Conservation (phyloP, 306 rosid genomes). For the Cicer cuneatum region DNA sequence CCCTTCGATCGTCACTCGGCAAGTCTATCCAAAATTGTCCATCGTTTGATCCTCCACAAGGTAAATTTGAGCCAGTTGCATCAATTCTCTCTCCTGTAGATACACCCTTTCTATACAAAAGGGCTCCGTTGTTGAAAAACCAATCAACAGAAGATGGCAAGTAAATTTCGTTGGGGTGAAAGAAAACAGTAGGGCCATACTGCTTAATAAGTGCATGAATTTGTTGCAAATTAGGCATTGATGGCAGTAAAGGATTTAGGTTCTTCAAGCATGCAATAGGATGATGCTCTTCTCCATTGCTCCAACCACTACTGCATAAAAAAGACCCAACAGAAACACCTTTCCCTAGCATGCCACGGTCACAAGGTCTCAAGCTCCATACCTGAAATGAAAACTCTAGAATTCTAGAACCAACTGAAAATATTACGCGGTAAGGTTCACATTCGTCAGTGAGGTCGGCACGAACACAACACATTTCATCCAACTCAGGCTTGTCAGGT, state of each 20-base stretch:
- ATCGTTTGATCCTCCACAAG: slow-evolving; percentile 69
- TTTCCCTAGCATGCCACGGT: slow-evolving; percentile 69
- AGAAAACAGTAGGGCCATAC: slow-evolving; percentile 88
- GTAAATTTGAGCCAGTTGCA: slow-evolving; percentile 71
- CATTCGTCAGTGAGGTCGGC: slow-evolving; percentile 72
- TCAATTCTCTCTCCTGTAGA: slow-evolving; percentile 62
- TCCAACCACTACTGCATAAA: slow-evolving; percentile 56
- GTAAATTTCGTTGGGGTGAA: slow-evolving; percentile 82
- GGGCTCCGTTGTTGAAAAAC: slow-evolving; percentile 77
- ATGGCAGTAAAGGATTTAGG: slow-evolving; percentile 49
- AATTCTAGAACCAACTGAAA: slow-evolving; percentile 44
- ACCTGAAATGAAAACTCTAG: slow-evolving; percentile 58
- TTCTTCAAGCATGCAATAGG: slow-evolving; percentile 82
- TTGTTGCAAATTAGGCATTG: slow-evolving; percentile 87
- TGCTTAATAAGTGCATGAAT: slow-evolving; percentile 76
- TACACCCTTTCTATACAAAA: slow-evolving; percentile 53
- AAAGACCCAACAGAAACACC: slow-evolving; percentile 85
- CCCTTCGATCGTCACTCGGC: slow-evolving; percentile 57
- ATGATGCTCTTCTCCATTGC: slow-evolving; percentile 49
- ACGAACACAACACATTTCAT: slow-evolving; percentile 80
- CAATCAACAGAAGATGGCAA: slow-evolving; percentile 91
- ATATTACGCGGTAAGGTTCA: slow-evolving; percentile 57
- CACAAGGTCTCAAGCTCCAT: slow-evolving; percentile 68
- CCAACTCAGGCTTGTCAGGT: slow-evolving; percentile 69
- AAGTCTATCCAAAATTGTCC: slow-evolving; percentile 82